A percentile compares a stretch with the other conserved stretches of the same genome.
These are phyloP conservation scores for Podospora anserina DNA, from an alignment of 495 filamentous ascomycete genomes.

Conservation along the genomic window DNA sequence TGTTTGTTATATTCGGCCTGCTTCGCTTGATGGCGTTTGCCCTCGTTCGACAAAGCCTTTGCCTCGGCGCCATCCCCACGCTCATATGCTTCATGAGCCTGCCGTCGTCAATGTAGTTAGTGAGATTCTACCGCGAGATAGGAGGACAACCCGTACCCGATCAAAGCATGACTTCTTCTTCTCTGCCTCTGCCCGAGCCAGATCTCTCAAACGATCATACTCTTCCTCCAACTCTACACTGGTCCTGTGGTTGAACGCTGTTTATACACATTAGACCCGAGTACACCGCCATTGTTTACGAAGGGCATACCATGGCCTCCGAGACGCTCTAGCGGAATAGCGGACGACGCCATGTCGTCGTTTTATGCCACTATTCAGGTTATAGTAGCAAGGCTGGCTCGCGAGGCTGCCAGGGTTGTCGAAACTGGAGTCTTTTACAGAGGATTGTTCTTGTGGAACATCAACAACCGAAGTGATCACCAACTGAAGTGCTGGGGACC, in stretches of 20 bases:
- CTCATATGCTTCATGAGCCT: slow-evolving; percentile 77
- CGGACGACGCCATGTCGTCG: slow-evolving; percentile 42
- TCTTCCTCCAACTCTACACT: slow-evolving; percentile 70
- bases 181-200: slow-evolving; percentile 72
- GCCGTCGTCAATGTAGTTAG: background rate
- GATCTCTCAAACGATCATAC: slow-evolving; percentile 85
- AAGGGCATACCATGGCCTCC: slow-evolving; percentile 53
- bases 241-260: slow-evolving; percentile 79
- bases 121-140: slow-evolving; percentile 8
- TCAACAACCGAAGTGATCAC: background rate
- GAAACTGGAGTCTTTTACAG: background rate
- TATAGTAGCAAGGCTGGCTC: background rate
- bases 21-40: slow-evolving; percentile 72
- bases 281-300: slow-evolving; percentile 6
- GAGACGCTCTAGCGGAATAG: slow-evolving; percentile 63
- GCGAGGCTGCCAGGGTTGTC: background rate
- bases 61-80: slow-evolving; percentile 74
- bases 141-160: slow-evolving; percentile 44
- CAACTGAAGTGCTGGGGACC: background rate
- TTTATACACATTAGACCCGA: slow-evolving; percentile 4
- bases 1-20: slow-evolving; percentile 83
- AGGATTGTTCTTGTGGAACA: slow-evolving; percentile 1
- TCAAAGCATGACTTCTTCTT: slow-evolving; percentile 75
- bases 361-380: background rate
- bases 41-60: slow-evolving; percentile 76